Evolutionary conservation across 2,329 filamentous ascomycete genomes (phyloP).

Genomic region (Mycosphaerelloides madeirae): DNA sequence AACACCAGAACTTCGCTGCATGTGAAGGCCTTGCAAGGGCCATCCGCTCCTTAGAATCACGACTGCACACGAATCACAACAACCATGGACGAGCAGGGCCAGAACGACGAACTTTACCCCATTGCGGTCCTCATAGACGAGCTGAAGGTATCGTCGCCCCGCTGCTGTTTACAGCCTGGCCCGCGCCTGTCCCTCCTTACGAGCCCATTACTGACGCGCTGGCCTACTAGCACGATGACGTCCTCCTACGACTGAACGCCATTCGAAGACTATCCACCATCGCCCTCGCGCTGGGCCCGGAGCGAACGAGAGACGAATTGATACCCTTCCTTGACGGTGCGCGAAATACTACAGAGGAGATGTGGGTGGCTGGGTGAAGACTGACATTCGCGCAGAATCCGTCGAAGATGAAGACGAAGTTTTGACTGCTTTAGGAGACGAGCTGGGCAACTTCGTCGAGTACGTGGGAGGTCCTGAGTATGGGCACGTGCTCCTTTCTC

Average conservation of each 20-base stretch:
- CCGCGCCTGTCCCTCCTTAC: not conserved
- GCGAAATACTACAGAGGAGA: slow-evolving; percentile 32
- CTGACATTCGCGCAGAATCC: slow-evolving; percentile 64
- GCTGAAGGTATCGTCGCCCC: slow-evolving; percentile 68
- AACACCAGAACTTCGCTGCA: slow-evolving; percentile 9
- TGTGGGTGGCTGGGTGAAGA: not conserved
- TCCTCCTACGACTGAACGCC: slow-evolving; percentile 93
- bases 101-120: slow-evolving; percentile 98
- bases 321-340: slow-evolving; percentile 98
- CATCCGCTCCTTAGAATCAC: slow-evolving; percentile 25
- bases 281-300: slow-evolving; percentile 88
- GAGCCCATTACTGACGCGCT: slow-evolving; percentile 7
- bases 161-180: not conserved
- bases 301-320: slow-evolving; percentile 95
- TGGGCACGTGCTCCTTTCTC: slow-evolving; percentile 93
- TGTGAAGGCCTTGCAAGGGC: slow-evolving; percentile 21
- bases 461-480: slow-evolving; percentile 93
- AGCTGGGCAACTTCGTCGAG: slow-evolving; percentile 93
- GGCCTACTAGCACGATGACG: slow-evolving; percentile 82
- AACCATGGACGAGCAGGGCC: slow-evolving; percentile 79
- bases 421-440: slow-evolving; percentile 91
- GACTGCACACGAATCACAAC: slow-evolving; percentile 5
- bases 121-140: slow-evolving; percentile 99
- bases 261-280: slow-evolving; percentile 98
- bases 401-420: slow-evolving; percentile 99